phyloP scores from a whole-genome alignment of 2,329 filamentous ascomycete species.

The Zopfia rhizophila region DNA sequence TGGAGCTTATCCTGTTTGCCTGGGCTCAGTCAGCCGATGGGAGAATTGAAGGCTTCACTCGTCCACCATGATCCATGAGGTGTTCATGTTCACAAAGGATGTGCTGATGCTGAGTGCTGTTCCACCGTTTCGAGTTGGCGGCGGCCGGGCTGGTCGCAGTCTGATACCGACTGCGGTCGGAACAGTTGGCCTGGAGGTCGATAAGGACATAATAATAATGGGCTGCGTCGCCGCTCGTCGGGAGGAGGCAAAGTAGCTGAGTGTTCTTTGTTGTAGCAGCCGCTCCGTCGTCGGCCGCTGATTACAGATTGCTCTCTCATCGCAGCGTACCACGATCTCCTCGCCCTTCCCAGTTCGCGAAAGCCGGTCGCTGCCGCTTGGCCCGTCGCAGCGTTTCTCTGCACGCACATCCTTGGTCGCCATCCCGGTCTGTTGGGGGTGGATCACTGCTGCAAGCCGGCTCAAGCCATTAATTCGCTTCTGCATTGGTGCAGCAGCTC shows the following conservation, averaged over 20 bases:
- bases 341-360: conserved; percentile 4
- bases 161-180: conserved; percentile 24
- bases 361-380: conserved; percentile 44
- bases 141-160: conserved; percentile 35
- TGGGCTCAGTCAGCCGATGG: conserved; percentile 17
- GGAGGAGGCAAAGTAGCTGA: conserved; percentile 18
- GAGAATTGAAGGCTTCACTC: neutral
- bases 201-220: conserved; percentile 29
- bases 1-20: too few species aligned
- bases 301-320: conserved; percentile 11
- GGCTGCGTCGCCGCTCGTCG: conserved; percentile 14
- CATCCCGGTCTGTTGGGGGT: conserved; percentile 45
- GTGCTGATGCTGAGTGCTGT: conserved; percentile 21
- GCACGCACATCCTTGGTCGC: conserved; percentile 39
- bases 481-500: conserved; percentile 36
- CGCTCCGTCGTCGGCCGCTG: neutral
- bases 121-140: conserved; percentile 39
- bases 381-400: conserved; percentile 25
- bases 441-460: conserved; percentile 34
- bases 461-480: conserved; percentile 37
- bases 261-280: conserved; percentile 26
- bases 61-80: neutral
- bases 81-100: conserved; percentile 1
- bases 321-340: conserved; percentile 21
- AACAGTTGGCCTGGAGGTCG: conserved; percentile 26